Percentiles rank a stretch among this genome's conserved stretches.
These are phyloP conservation scores for Colletotrichum somersetense DNA, from an alignment of 2,329 filamentous ascomycete genomes.

Conservation along the genomic window DNA sequence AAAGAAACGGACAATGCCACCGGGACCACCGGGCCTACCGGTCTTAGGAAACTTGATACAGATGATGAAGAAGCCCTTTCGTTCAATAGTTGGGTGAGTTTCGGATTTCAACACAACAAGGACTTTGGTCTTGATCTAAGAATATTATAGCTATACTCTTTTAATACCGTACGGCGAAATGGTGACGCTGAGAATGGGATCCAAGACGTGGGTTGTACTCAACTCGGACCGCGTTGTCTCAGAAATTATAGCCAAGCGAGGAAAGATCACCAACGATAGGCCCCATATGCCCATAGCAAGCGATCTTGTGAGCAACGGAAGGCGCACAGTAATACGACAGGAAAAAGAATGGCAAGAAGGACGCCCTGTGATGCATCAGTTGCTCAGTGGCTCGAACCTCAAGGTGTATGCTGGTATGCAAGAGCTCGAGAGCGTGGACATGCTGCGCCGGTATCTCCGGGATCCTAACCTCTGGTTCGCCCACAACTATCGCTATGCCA, in stretches of 20 bases:
- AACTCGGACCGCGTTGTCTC: slow-evolving; percentile 55
- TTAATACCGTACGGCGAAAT: slow-evolving; percentile 46
- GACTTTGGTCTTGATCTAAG: not conserved
- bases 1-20: slow-evolving; percentile 4
- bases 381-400: slow-evolving; percentile 52
- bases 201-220: slow-evolving; percentile 58
- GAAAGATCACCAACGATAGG: slow-evolving; percentile 49
- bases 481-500: slow-evolving; percentile 56
- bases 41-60: slow-evolving; percentile 12
- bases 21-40: slow-evolving; percentile 9
- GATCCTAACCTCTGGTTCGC: slow-evolving; percentile 53
- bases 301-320: slow-evolving; percentile 52
- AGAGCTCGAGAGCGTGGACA: slow-evolving; percentile 52
- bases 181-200: slow-evolving; percentile 47
- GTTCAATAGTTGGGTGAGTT: slow-evolving; percentile 9
- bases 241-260: slow-evolving; percentile 54
- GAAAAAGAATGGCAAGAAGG: slow-evolving; percentile 53
- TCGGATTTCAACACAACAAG: not conserved
- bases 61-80: slow-evolving; percentile 11
- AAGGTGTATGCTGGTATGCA: slow-evolving; percentile 51
- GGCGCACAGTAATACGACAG: slow-evolving; percentile 50
- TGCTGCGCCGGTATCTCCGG: slow-evolving; percentile 47
- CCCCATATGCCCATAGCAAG: slow-evolving; percentile 47
- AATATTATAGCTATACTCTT: no score
- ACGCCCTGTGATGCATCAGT: slow-evolving; percentile 53